Percentiles rank a stretch among this genome's conserved stretches.
Conservation (phyloP, 768 basidiomycete genomes). For the Brasilioporus rufonigricans region DNA sequence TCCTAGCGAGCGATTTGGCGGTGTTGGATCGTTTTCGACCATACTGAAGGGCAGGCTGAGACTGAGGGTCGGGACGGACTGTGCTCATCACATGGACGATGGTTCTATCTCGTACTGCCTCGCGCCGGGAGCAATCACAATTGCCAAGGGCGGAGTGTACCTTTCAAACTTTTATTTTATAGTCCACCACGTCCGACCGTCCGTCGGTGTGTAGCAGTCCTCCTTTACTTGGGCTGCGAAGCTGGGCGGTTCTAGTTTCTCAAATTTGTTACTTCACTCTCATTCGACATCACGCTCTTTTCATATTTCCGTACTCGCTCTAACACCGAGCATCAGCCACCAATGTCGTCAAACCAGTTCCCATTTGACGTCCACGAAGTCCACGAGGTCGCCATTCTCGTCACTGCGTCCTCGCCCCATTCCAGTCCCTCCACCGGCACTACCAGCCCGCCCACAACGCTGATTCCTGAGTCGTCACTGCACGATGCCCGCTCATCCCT, state of each 20-base stretch:
- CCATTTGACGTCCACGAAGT: constrained; percentile 17
- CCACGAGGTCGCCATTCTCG: constrained; percentile 12
- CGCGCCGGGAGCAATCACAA: neutral
- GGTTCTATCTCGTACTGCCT: neutral
- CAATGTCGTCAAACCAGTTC: constrained; percentile 14
- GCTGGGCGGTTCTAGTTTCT: constrained; percentile 13
- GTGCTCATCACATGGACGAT: constrained; percentile 44
- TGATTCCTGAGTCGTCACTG: constrained; percentile 5
- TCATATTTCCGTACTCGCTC: neutral
- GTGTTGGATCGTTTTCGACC: constrained; percentile 74
- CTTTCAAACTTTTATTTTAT: neutral
- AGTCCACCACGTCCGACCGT: constrained; percentile 1
- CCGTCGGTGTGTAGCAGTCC: neutral
- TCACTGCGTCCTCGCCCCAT: constrained; percentile 11
- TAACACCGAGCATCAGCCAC: neutral
- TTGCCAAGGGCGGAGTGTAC: neutral
- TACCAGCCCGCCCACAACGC: constrained; percentile 11
- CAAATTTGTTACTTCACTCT: constrained; percentile 7
- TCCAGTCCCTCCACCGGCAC: constrained; percentile 16
- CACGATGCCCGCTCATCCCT: constrained; percentile 14
- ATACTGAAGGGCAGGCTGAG: constrained; percentile 40
- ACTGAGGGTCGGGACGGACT: constrained; percentile 63
- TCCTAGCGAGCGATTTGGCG: constrained; percentile 60
- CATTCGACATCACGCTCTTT: constrained; percentile 26
- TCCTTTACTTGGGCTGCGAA: constrained; percentile 2